phyloP scores from a whole-genome alignment of 2,329 filamentous ascomycete genomes.

The Neofusicoccum sp. region DNA sequence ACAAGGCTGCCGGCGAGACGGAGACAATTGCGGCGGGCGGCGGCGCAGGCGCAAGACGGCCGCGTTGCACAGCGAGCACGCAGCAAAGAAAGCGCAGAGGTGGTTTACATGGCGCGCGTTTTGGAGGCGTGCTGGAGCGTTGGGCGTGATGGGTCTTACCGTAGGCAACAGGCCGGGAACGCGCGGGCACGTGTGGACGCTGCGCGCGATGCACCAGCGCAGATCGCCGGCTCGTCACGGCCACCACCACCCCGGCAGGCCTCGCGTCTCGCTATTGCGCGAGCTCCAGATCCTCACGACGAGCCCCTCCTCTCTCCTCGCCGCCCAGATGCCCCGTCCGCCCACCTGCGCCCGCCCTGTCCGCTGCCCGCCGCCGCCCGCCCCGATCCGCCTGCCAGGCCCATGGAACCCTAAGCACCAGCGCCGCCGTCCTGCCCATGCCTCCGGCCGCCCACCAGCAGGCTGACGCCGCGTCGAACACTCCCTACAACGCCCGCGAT shows the following conservation, averaged over 20 bases:
- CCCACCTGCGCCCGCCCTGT: neutral
- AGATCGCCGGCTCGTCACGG: neutral
- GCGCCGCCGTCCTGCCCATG: slow-evolving; percentile 30
- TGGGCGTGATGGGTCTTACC: neutral
- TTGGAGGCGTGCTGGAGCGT: neutral
- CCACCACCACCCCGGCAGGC: neutral
- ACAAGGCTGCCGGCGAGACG: neutral
- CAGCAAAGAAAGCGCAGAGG: neutral
- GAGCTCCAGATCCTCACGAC: too few species aligned
- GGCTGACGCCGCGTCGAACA: slow-evolving; percentile 39
- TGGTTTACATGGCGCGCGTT: neutral
- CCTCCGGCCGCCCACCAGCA: slow-evolving; percentile 32
- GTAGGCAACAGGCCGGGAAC: slow-evolving; percentile 10
- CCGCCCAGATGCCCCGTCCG: slow-evolving; percentile 5
- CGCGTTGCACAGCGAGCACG: too few species aligned
- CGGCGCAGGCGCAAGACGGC: too few species aligned
- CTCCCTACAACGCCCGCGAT: slow-evolving; percentile 41
- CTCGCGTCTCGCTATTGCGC: neutral
- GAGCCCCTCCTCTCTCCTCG: neutral
- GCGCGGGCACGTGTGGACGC: slow-evolving; percentile 7
- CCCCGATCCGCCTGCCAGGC: slow-evolving; percentile 20
- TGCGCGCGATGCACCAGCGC: neutral
- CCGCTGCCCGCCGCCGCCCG: neutral
- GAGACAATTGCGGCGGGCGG: too few species aligned
- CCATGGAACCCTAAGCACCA: slow-evolving; percentile 44